Conservation (phyloP, 306 rosid genomes). For the Acacia confusa region DNA sequence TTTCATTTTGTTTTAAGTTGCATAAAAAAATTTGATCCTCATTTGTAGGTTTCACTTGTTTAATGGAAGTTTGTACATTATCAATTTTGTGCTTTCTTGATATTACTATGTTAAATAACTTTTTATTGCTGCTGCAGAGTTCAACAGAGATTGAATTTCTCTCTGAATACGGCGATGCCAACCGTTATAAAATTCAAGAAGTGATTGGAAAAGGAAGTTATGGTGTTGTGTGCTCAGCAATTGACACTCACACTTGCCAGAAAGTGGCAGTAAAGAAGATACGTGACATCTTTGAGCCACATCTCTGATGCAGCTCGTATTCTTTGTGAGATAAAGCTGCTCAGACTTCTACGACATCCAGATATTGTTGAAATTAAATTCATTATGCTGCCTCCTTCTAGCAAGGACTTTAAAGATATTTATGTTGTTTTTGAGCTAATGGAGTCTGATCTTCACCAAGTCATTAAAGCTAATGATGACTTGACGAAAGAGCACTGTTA, state of each 20-base stretch:
- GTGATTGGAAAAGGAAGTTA: constrained; percentile 97
- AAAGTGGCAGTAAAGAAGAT: constrained; percentile 96
- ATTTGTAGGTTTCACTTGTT: constrained; percentile 3
- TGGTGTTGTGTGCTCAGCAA: constrained; percentile 96
- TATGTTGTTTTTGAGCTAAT: constrained; percentile 96
- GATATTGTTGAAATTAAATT: constrained; percentile 95
- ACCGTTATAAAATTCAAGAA: constrained; percentile 88
- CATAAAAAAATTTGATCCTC: neutral
- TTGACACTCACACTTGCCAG: constrained; percentile 77
- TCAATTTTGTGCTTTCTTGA: constrained; percentile 17
- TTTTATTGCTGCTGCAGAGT: constrained; percentile 50
- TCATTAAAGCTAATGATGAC: constrained; percentile 93
- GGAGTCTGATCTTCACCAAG: constrained; percentile 99
- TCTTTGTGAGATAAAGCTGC: constrained; percentile 97
- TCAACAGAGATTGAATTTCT: constrained; percentile 84
- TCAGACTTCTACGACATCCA: constrained; percentile 89
- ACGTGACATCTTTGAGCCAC: constrained; percentile 94
- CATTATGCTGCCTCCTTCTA: constrained; percentile 91
- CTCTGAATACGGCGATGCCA: constrained; percentile 97
- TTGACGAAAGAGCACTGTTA: constrained; percentile 89
- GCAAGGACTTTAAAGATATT: constrained; percentile 90
- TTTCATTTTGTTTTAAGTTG: neutral
- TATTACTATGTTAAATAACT: constrained; percentile 21
- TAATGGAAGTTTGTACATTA: neutral
- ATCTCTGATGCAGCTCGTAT: constrained; percentile 96